These are phyloP conservation scores for Talaromyces nanjingensis DNA, from an alignment of 495 filamentous ascomycete genomes.

Conservation along the genomic window DNA sequence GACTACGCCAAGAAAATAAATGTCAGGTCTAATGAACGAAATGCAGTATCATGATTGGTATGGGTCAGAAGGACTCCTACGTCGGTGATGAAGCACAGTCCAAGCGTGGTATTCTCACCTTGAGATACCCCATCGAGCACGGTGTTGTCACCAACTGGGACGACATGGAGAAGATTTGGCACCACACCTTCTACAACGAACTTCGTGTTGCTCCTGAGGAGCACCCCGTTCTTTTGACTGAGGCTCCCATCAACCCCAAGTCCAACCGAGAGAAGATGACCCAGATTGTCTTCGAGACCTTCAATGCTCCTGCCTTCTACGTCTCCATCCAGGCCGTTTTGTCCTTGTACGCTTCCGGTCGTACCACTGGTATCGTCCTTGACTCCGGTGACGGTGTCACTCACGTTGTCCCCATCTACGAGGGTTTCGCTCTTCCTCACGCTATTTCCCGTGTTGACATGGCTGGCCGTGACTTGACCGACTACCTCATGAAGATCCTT, in stretches of 20 bases:
- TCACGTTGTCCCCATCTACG: constrained; percentile 99
- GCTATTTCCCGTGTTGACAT: constrained; percentile 99
- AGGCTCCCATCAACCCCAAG: constrained; percentile 99
- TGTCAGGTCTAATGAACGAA: constrained; percentile 18
- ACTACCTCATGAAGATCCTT: constrained; percentile 99
- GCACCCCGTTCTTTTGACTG: constrained; percentile 98
- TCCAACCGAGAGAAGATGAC: constrained; percentile 99
- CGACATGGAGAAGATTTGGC: constrained; percentile 99
- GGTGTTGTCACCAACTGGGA: constrained; percentile 99
- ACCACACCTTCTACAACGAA: constrained; percentile 99
- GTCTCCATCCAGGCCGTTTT: constrained; percentile 99
- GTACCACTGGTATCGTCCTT: constrained; percentile 99
- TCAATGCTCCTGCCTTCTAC: constrained; percentile 99
- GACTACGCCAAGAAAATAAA: neutral
- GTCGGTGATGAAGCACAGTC: constrained; percentile 99
- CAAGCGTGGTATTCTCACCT: constrained; percentile 99
- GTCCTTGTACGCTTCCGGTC: constrained; percentile 98
- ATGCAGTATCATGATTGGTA: constrained; percentile 98
- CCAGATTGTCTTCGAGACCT: constrained; percentile 99
- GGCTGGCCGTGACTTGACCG: constrained; percentile 98
- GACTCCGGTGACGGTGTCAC: constrained; percentile 99
- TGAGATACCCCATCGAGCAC: constrained; percentile 99
- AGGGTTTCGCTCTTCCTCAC: constrained; percentile 98
- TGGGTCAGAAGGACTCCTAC: constrained; percentile 99
- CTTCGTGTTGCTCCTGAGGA: constrained; percentile 99